Evolutionary conservation across 1,284 basidiomycete species (phyloP), one percentile per base, ranked within the genome.

Genomic region (Puccinia novopanici): DNA sequence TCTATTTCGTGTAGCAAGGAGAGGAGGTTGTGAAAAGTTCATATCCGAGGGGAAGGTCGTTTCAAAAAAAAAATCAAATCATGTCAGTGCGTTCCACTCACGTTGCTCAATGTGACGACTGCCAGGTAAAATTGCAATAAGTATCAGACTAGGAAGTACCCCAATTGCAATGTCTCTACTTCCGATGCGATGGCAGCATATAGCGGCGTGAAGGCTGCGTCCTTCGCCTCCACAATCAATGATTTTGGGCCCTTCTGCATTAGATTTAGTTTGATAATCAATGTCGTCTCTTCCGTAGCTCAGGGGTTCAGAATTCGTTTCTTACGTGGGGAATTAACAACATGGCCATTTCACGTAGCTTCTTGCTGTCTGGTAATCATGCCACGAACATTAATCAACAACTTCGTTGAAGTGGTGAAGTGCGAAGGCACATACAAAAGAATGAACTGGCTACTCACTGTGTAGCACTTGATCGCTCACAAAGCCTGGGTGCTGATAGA

Each of bases 151-250:
- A 24, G 24, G 67, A 67, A 30, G 12, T 48, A 68, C 67, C 67
- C 67, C 5, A 68, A 30, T 45, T 68, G n/a, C 48, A 48, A 13
- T 50, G n/a, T 27, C 67, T 68, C 67, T 42, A 68, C 67, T 68
- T 68, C 42, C 22, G 48, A 68, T 19, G 67, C 67, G 37, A 50
- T 68, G 27, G 67, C 40, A 45, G 67, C 67, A 30, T 68, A 68
- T 3, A 68, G 67, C n/a, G 67, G 67, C n/a, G 67, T 68, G 42
- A 68, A 68, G 42, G 67, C n/a, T n/a, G n/a, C n/a, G n/a, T n/a
- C n/a, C n/a, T n/a, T n/a, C n/a, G n/a, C n/a, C n/a, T n/a, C n/a
- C 67, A 27, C 42, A 40, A 50, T 68, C 3, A 9, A 30, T 68
- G 9, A 42, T 24, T 50, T 68, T 4, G 67, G 48, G 24, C 42